Evolutionary conservation across 371 early-diverging fungal species (phyloP).

Genomic region (Mortierella sp.): DNA sequence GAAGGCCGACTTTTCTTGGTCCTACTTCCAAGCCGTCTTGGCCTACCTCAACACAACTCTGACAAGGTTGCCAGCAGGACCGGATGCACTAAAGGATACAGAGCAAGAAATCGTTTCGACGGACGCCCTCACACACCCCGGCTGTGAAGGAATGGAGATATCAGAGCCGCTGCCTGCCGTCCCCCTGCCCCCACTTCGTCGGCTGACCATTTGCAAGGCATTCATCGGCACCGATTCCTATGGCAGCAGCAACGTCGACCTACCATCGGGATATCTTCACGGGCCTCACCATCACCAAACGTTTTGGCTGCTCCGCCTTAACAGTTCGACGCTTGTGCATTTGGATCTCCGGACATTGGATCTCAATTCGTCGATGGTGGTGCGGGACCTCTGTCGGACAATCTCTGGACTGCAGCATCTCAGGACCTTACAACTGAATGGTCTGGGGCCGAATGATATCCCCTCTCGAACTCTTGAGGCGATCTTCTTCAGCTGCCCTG

Average conservation of each 20-base stretch:
- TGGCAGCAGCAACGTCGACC: neutral
- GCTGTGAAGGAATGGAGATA: neutral
- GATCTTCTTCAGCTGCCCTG: neutral
- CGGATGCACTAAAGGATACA: neutral
- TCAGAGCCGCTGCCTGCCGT: neutral
- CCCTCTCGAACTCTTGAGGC: neutral
- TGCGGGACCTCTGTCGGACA: neutral
- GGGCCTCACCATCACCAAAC: neutral
- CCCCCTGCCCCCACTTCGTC: neutral
- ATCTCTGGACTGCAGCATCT: neutral
- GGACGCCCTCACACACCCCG: neutral
- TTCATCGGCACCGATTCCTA: neutral
- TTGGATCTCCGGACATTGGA: neutral
- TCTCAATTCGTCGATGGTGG: neutral
- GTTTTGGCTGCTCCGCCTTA: slow-evolving; percentile 1
- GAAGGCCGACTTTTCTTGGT: neutral
- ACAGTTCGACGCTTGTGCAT: slow-evolving; percentile 10
- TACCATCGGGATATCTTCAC: neutral
- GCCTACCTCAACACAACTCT: neutral
- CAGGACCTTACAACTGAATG: neutral
- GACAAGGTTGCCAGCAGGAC: neutral
- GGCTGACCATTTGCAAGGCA: neutral
- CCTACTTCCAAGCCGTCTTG: neutral
- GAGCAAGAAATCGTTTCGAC: neutral
- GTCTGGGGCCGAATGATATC: neutral